Conservation (phyloP, 768 basidiomycete genomes). For the Hygrocybe punicea region DNA sequence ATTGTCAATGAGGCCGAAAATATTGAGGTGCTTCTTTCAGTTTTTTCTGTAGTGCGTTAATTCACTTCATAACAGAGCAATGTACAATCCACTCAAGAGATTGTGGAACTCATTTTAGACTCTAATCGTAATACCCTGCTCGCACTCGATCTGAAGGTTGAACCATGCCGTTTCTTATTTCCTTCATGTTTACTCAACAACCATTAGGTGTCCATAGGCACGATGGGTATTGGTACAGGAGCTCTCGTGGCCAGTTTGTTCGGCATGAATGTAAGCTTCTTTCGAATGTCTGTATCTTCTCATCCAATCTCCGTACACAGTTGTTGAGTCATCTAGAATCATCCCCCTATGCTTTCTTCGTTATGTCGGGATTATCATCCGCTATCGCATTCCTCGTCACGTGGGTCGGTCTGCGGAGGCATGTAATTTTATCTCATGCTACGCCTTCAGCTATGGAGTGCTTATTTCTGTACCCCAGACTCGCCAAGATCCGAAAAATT, state of each 20-base stretch:
- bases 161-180: conserved; percentile 8
- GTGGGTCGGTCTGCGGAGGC: conserved; percentile 65
- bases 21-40: conserved; percentile 55
- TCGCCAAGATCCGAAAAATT: conserved; percentile 47
- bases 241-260: conserved; percentile 89
- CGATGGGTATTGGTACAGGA: conserved; percentile 88
- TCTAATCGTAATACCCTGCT: conserved; percentile 91
- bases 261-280: conserved; percentile 84
- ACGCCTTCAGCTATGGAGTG: background rate
- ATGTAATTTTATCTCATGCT: conserved; percentile 12
- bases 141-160: conserved; percentile 84
- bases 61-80: conserved; percentile 55
- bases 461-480: conserved; percentile 24
- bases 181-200: conserved; percentile 2
- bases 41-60: background rate
- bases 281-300: too few species aligned
- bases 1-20: conserved; percentile 91
- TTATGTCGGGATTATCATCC: conserved; percentile 57
- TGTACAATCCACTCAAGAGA: conserved; percentile 96
- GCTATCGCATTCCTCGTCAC: conserved; percentile 59
- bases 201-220: conserved; percentile 81
- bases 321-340: conserved; percentile 40
- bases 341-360: conserved; percentile 70
- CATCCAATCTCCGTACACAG: background rate
- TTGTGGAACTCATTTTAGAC: conserved; percentile 93